Evolutionary conservation across 192 early-diverging fungal species (phyloP).

Genomic region (Umbelopsis vinacea): DNA sequence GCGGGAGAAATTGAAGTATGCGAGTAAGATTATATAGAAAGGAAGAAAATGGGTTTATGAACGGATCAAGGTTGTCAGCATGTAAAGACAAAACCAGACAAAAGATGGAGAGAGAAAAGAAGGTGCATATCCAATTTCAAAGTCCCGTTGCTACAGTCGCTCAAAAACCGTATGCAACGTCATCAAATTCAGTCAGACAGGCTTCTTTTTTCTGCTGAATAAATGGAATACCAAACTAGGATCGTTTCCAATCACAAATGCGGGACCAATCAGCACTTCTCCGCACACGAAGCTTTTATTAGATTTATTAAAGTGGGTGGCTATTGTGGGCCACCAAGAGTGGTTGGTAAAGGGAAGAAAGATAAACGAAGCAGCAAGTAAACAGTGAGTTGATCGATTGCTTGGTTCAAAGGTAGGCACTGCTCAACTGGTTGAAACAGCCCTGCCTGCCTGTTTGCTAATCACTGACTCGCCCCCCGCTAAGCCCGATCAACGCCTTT

Average conservation of each 20-base stretch:
- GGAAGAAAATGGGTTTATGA: not conserved
- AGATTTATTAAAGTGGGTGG: not conserved
- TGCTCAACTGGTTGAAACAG: too few species aligned
- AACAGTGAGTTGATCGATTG: too few species aligned
- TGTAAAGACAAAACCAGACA: not conserved
- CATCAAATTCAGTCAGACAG: not conserved
- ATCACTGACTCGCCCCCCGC: not conserved
- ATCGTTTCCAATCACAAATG: slow-evolving; percentile 22
- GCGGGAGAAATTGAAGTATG: not conserved
- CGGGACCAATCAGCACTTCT: slow-evolving; percentile 22
- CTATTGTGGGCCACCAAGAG: not conserved
- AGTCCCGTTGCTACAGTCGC: not conserved
- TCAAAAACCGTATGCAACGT: not conserved
- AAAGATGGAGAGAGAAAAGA: not conserved
- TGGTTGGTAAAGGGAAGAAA: not conserved
- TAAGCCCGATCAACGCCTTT: not conserved
- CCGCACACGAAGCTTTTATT: not conserved
- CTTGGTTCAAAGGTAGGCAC: too few species aligned
- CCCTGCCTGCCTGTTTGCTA: too few species aligned
- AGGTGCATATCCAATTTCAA: not conserved
- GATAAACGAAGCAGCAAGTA: too few species aligned
- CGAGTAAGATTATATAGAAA: not conserved
- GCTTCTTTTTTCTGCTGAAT: not conserved
- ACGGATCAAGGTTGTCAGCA: not conserved
- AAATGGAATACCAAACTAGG: slow-evolving; percentile 22